Evolutionary conservation across 164 flowering plant species (phyloP), one percentile per base, ranked within the genome.

Genomic region (Vitis rupestris): DNA sequence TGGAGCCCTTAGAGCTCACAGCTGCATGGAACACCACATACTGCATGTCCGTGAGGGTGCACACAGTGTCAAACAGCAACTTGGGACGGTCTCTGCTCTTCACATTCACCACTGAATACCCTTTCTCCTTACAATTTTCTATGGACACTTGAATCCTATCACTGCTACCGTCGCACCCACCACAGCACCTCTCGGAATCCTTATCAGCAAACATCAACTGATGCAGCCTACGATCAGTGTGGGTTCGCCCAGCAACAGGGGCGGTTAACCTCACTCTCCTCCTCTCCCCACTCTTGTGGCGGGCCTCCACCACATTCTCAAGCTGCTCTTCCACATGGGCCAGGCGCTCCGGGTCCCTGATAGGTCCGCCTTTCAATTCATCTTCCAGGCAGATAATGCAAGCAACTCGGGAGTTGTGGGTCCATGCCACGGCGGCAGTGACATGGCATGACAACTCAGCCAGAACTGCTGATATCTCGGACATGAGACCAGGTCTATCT

Each of bases 21-120:
- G 90, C 85, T 0, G 99, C 99, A 71, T 95, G 99, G 66, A 86
- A 90, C 47, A 95, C 97, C 17, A 83, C 92, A 50, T 85, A 95
- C 53, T 90, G 72, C 92, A 95, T 70, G 56, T 95, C 99, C 1
- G 99, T 92, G 37, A 92, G 76, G 0, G 90, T 81, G 69, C 97
- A 92, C 0, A 95, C 88, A 0, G 99, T 95, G 69, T 95, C 98
- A 59, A 95, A 95, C 65, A 95, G 68, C 64, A 95, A 74, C 83
- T 90, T 93, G 0, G 94, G 93, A 13, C 98, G 72, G 70, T 95
- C 99, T 71, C 81, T 75, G 65, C 96, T 74, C 70, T 72, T 83
- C 60, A 93, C 74, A 16, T 70, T 87, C 56, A 91, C 86, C n/a
- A 91, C 83, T n/a, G 87, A 86, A 55, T 95, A 93, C 2, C 87